phyloP scores from a whole-genome alignment of 2,329 filamentous ascomycete species.

The Verticillium klebahnii region DNA sequence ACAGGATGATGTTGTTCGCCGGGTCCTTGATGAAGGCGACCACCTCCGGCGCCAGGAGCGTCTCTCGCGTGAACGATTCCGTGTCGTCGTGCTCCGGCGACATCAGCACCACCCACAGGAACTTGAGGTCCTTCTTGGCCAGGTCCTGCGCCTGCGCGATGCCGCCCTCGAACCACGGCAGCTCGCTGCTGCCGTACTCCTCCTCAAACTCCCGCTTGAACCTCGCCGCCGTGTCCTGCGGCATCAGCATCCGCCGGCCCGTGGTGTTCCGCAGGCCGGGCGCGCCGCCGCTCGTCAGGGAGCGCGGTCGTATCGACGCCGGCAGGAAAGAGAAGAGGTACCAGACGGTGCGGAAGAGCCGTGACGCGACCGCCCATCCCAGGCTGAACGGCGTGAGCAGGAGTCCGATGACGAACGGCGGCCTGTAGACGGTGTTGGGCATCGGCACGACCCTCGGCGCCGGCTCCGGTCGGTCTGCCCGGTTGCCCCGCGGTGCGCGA shows the following conservation, averaged over 20 bases:
- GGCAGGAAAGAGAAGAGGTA: conserved; percentile 81
- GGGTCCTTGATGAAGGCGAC: conserved; percentile 69
- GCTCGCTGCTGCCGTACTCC: conserved; percentile 68
- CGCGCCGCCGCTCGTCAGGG: conserved; percentile 48
- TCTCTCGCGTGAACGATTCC: conserved; percentile 73
- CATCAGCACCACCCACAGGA: conserved; percentile 80
- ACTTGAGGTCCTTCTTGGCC: conserved; percentile 87
- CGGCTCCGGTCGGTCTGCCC: conserved; percentile 46
- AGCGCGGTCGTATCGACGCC: conserved; percentile 51
- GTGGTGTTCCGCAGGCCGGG: conserved; percentile 55
- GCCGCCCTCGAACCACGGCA: conserved; percentile 82
- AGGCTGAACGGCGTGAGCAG: conserved; percentile 78
- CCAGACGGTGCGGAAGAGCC: conserved; percentile 66
- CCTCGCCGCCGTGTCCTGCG: conserved; percentile 80
- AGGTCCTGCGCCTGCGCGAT: conserved; percentile 88
- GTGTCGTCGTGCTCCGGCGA: conserved; percentile 96
- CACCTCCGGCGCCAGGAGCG: conserved; percentile 72
- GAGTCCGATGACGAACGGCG: conserved; percentile 72
- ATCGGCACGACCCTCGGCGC: conserved; percentile 84
- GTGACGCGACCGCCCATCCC: conserved; percentile 67
- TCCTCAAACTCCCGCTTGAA: conserved; percentile 95
- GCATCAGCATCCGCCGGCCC: conserved; percentile 71
- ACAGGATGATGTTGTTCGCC: conserved; percentile 75
- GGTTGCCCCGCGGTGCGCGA: conserved; percentile 14
- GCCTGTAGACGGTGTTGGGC: conserved; percentile 61